Percentiles rank a stretch among this genome's conserved stretches.
Evolutionary conservation across 148 eudicot genomes (phyloP).

Genomic region (Camellia granthamiana): DNA sequence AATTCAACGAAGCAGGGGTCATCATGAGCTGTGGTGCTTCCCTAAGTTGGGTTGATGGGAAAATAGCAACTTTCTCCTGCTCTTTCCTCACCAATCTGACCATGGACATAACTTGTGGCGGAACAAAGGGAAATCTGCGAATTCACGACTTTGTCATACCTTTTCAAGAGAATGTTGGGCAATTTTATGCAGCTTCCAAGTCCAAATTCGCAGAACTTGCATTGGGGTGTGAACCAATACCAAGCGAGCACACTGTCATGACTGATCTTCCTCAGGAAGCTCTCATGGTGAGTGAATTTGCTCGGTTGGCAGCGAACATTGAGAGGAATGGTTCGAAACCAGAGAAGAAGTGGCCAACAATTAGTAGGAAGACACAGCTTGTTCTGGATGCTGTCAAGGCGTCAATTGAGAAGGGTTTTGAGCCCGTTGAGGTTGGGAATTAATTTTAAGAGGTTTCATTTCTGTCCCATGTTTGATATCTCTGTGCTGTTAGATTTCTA

Average conservation of each 20-base stretch:
- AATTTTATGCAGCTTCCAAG: background rate
- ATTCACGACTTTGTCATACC: conserved; percentile 1
- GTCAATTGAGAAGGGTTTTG: background rate
- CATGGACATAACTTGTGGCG: background rate
- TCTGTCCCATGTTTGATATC: background rate
- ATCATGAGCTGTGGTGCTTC: conserved; percentile 11
- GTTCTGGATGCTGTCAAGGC: conserved; percentile 8
- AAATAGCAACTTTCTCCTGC: conserved; percentile 8
- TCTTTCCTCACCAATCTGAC: conserved; percentile 9
- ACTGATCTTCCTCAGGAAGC: conserved; percentile 12
- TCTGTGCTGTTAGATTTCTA: background rate
- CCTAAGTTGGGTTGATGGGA: conserved; percentile 12
- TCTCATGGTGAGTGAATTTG: conserved; percentile 12
- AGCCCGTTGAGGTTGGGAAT: conserved; percentile 12
- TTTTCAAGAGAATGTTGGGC: background rate
- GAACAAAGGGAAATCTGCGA: conserved; percentile 9
- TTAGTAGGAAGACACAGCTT: conserved; percentile 1
- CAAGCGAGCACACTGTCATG: background rate
- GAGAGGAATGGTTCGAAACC: background rate
- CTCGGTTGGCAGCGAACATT: background rate
- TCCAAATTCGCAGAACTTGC: background rate
- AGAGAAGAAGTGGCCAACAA: conserved; percentile 3
- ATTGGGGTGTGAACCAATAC: background rate
- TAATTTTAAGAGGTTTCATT: background rate
- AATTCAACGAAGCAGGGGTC: conserved; percentile 1